Conservation (phyloP, 1,284 basidiomycete species). For the Cutaneotrichosporon cutaneum region DNA sequence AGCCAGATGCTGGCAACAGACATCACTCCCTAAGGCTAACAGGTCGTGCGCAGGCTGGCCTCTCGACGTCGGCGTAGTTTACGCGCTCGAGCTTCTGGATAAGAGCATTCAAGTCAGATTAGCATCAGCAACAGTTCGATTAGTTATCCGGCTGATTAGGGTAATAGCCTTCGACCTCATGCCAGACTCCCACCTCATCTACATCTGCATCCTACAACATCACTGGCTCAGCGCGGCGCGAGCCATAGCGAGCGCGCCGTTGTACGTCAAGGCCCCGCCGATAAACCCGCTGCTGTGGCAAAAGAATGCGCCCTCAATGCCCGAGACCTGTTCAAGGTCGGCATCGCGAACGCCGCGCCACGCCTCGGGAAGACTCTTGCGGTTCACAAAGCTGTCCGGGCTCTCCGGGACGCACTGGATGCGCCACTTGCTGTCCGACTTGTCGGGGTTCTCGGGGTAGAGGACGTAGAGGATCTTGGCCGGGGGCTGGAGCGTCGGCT, state of each 20-base stretch:
- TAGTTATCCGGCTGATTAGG: no score
- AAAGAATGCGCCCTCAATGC: constrained; percentile 83
- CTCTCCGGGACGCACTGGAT: constrained; percentile 86
- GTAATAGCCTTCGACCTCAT: no score
- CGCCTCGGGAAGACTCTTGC: constrained; percentile 85
- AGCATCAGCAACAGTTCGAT: no score
- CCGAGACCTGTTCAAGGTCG: constrained; percentile 68
- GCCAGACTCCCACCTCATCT: no score
- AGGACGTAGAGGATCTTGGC: constrained; percentile 68
- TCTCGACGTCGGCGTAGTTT: no score
- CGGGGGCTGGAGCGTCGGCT: constrained; percentile 53
- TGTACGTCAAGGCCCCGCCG: constrained; percentile 89
- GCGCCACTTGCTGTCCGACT: constrained; percentile 71
- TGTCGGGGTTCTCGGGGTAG: constrained; percentile 75
- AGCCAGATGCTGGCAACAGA: no score
- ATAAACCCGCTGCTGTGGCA: constrained; percentile 95
- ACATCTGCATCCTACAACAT: no score
- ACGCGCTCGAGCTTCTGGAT: no score
- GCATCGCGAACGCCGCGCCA: constrained; percentile 93
- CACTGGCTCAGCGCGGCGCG: constrained; percentile 35
- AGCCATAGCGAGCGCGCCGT: constrained; percentile 81
- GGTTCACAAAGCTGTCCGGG: constrained; percentile 80
- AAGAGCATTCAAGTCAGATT: no score
- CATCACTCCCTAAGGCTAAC: no score
- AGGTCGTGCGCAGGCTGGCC: no score